phyloP scores from a whole-genome alignment of 768 basidiomycete genomes.

The Phaffia tasmanica region DNA sequence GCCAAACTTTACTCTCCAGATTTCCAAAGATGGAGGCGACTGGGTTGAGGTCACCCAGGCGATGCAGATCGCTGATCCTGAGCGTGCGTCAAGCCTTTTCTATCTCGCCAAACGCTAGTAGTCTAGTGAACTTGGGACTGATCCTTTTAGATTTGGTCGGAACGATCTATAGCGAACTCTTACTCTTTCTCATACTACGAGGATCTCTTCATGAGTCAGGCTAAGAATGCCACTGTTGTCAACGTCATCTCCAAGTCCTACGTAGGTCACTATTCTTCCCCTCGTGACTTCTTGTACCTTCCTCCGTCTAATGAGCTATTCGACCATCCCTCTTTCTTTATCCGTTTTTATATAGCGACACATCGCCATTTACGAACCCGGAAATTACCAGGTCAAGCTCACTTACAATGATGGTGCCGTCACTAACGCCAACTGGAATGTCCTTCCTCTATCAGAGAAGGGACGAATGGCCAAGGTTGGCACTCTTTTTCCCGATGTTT shows the following conservation, averaged over 20 bases:
- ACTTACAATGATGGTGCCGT: slow-evolving; percentile 36
- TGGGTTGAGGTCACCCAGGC: slow-evolving; percentile 31
- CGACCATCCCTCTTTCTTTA: no score
- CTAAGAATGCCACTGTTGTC: slow-evolving; percentile 34
- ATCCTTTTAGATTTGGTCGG: no score
- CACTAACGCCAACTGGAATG: slow-evolving; percentile 38
- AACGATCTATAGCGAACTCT: neutral
- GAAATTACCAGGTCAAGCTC: slow-evolving; percentile 34
- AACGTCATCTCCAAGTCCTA: slow-evolving; percentile 39
- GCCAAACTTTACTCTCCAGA: slow-evolving; percentile 33
- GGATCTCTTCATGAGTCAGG: slow-evolving; percentile 37
- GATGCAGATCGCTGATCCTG: slow-evolving; percentile 32
- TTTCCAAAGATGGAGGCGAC: slow-evolving; percentile 33
- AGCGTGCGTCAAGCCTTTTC: slow-evolving; percentile 21
- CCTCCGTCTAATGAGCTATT: no score
- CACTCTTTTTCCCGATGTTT: no score
- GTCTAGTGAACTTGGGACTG: no score
- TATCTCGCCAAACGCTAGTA: neutral
- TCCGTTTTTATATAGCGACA: slow-evolving; percentile 27
- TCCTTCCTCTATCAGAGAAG: slow-evolving; percentile 31
- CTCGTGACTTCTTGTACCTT: no score
- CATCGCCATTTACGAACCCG: slow-evolving; percentile 37
- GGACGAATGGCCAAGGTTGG: slow-evolving; percentile 32
- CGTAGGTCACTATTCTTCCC: neutral
- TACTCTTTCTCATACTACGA: slow-evolving; percentile 9